phyloP scores from a whole-genome alignment of 768 basidiomycete genomes.

The Tylopilus vinaceipallidus region DNA sequence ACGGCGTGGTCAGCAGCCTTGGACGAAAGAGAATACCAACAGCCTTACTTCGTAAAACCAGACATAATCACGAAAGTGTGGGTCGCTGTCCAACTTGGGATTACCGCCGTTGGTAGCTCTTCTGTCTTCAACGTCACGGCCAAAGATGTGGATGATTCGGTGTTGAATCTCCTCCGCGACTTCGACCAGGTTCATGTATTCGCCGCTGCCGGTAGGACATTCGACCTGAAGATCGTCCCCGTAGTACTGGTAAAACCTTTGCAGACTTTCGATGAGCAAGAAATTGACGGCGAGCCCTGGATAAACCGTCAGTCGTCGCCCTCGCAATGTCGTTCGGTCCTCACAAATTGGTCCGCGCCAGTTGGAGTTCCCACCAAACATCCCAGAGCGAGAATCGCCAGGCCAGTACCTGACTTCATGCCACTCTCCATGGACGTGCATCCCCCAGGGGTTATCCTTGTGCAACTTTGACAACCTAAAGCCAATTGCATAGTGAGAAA shows the following conservation, averaged over 20 bases:
- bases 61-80: constrained; percentile 95
- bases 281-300: constrained; percentile 96
- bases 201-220: constrained; percentile 96
- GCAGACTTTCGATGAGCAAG: constrained; percentile 91
- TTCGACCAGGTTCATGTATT: constrained; percentile 91
- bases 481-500: constrained; percentile 10
- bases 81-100: constrained; percentile 82
- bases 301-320: background rate
- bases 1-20: background rate
- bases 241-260: constrained; percentile 97
- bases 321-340: constrained; percentile 13
- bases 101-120: constrained; percentile 93
- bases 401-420: constrained; percentile 98
- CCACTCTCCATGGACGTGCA: constrained; percentile 88
- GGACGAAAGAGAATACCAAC: background rate
- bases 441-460: constrained; percentile 91
- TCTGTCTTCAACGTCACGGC: constrained; percentile 82
- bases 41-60: constrained; percentile 85
- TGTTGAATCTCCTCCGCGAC: constrained; percentile 99
- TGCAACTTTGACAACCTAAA: constrained; percentile 86
- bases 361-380: constrained; percentile 99
- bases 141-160: constrained; percentile 97
- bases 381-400: constrained; percentile 93
- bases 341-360: constrained; percentile 91
- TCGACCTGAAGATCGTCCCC: constrained; percentile 92